A percentile compares a stretch with the other conserved stretches of the same genome.
phyloP scores from a whole-genome alignment of 1,284 basidiomycete species.

The Trametes hirsuta region DNA sequence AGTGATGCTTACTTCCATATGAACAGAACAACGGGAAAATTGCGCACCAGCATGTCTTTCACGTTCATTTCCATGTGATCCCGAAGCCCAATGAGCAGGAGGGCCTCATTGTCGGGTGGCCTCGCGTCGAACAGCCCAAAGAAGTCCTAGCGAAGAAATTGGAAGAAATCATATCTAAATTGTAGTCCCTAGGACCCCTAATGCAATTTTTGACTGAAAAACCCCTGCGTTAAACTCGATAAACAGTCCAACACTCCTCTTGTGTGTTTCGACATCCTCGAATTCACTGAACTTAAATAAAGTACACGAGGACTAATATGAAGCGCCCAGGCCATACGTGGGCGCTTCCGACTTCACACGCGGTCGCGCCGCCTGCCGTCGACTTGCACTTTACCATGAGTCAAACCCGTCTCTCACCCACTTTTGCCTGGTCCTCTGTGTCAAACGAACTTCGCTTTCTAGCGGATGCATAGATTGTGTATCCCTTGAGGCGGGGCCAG shows the following conservation, averaged over 20 bases:
- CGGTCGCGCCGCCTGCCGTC: background rate
- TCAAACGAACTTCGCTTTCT: too few species aligned
- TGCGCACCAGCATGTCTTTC: conserved; percentile 84
- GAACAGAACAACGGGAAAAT: conserved; percentile 80
- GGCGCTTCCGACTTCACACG: conserved; percentile 1
- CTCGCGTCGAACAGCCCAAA: conserved; percentile 45
- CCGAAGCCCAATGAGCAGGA: conserved; percentile 78
- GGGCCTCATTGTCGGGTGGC: conserved; percentile 83
- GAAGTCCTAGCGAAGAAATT: conserved; percentile 54
- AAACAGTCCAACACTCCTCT: too few species aligned
- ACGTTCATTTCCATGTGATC: conserved; percentile 91
- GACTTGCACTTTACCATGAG: conserved; percentile 22
- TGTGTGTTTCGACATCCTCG: background rate
- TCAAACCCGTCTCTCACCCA: conserved; percentile 14
- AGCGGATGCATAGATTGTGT: too few species aligned
- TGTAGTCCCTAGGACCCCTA: conserved; percentile 34
- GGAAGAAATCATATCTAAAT: conserved; percentile 57
- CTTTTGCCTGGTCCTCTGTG: background rate
- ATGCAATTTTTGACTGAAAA: too few species aligned
- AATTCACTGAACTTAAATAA: background rate
- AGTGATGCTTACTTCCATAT: too few species aligned
- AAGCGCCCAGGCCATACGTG: background rate
- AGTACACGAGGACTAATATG: background rate
- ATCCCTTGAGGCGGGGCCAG: background rate
- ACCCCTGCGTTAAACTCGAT: too few species aligned